Evolutionary conservation across 345 rosid genomes (phyloP).

Genomic region (Nasturtium officinale): DNA sequence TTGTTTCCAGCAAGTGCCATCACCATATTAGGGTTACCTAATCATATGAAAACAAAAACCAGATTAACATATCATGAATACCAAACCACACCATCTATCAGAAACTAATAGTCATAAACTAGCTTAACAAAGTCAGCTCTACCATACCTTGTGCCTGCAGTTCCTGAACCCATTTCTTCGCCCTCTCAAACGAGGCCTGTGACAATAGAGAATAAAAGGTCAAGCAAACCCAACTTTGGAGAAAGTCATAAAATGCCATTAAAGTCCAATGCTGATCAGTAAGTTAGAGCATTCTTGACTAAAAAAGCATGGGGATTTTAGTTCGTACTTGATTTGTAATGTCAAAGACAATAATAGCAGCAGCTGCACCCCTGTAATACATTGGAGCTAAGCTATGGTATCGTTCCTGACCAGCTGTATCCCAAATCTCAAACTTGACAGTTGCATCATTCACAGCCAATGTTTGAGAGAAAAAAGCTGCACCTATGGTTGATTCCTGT

Average conservation of each 20-base stretch:
- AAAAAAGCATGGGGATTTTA: not conserved
- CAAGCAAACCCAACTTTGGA: not conserved
- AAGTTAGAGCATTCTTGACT: not conserved
- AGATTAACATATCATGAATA: not conserved
- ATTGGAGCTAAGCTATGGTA: constrained; percentile 75
- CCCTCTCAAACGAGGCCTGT: constrained; percentile 60
- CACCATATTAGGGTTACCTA: constrained; percentile 62
- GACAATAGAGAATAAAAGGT: constrained; percentile 22
- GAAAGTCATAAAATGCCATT: not conserved
- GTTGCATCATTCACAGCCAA: constrained; percentile 62
- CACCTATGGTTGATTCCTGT: constrained; percentile 69
- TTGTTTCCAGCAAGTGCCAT: constrained; percentile 68
- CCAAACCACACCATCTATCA: not conserved
- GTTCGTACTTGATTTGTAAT: constrained; percentile 49
- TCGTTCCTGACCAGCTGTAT: constrained; percentile 69
- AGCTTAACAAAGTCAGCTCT: not conserved
- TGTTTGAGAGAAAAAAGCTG: constrained; percentile 69
- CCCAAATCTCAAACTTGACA: constrained; percentile 71
- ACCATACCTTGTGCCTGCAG: constrained; percentile 61
- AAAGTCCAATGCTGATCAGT: not conserved
- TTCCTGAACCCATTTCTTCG: constrained; percentile 70
- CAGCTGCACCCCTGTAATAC: constrained; percentile 76
- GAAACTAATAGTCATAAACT: not conserved
- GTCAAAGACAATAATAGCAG: constrained; percentile 63
- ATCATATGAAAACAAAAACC: not conserved